phyloP scores from a whole-genome alignment of 1,139 yeast genomes.

The Hyphopichia burtonii region DNA sequence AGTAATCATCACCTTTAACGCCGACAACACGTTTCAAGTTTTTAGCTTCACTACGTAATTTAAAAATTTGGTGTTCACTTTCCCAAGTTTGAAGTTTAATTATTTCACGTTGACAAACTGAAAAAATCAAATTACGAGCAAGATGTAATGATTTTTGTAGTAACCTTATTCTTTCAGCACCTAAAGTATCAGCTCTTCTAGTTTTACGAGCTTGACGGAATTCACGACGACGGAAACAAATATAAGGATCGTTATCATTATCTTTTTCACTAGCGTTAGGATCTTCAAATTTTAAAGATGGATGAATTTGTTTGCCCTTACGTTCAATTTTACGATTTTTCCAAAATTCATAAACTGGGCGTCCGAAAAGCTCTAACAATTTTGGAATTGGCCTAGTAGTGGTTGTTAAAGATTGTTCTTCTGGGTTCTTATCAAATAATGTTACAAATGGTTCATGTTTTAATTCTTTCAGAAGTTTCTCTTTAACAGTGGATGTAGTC shows the following conservation, averaged over 20 bases:
- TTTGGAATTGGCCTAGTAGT: slow-evolving; percentile 45
- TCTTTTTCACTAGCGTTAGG: slow-evolving; percentile 76
- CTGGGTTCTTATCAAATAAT: slow-evolving; percentile 49
- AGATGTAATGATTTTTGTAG: slow-evolving; percentile 75
- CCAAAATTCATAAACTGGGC: slow-evolving; percentile 79
- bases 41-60: slow-evolving; percentile 70
- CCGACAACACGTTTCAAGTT: slow-evolving; percentile 71
- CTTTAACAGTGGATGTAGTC: slow-evolving; percentile 38
- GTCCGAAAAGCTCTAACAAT: slow-evolving; percentile 65
- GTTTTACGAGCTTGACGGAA: slow-evolving; percentile 95
- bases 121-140: slow-evolving; percentile 68
- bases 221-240: slow-evolving; percentile 94
- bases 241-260: slow-evolving; percentile 88
- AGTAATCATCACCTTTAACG: slow-evolving; percentile 82
- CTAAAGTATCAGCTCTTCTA: slow-evolving; percentile 88
- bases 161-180: slow-evolving; percentile 78
- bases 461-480: slow-evolving; percentile 39
- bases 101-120: slow-evolving; percentile 75
- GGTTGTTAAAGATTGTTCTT: slow-evolving; percentile 18
- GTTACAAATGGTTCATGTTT: slow-evolving; percentile 42
- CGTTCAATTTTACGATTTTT: slow-evolving; percentile 66
- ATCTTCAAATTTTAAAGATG: slow-evolving; percentile 80
- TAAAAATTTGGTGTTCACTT: slow-evolving; percentile 63
- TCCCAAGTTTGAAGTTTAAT: slow-evolving; percentile 58
- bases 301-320: slow-evolving; percentile 70